phyloP scores from a whole-genome alignment of 2,329 filamentous ascomycete genomes.

The Trichoderma atrobrunneum region DNA sequence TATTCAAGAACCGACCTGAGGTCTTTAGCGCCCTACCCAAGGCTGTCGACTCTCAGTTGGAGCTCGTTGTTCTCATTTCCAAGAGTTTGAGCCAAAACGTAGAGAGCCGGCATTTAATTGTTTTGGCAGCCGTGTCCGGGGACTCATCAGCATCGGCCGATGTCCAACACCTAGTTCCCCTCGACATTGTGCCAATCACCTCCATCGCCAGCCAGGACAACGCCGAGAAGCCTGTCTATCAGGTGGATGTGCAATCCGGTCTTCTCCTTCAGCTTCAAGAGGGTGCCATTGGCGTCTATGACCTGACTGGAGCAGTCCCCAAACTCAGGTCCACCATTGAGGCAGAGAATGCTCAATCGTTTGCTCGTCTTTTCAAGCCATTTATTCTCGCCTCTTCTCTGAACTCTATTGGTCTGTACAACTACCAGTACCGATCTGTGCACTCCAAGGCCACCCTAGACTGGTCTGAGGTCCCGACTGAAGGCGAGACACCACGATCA shows the following conservation, averaged over 20 bases:
- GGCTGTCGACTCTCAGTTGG: conserved; percentile 45
- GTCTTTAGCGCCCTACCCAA: conserved; percentile 51
- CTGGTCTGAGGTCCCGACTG: conserved; percentile 39
- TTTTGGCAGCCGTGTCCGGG: conserved; percentile 34
- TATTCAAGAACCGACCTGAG: conserved; percentile 55
- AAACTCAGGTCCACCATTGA: conserved; percentile 55
- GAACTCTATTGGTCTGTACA: conserved; percentile 60
- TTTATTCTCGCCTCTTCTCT: conserved; percentile 62
- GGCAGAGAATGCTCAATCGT: conserved; percentile 55
- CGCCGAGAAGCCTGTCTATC: conserved; percentile 38
- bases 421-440: conserved; percentile 64
- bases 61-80: conserved; percentile 54
- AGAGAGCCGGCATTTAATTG: conserved; percentile 32
- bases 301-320: conserved; percentile 61
- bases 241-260: conserved; percentile 62
- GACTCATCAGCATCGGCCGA: conserved; percentile 26
- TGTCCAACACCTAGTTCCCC: conserved; percentile 37
- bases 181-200: conserved; percentile 40
- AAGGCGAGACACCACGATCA: conserved; percentile 34
- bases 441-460: conserved; percentile 50
- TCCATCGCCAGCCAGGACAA: conserved; percentile 22
- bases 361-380: conserved; percentile 64
- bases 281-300: conserved; percentile 57
- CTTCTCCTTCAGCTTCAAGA: conserved; percentile 58
- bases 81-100: conserved; percentile 33